Evolutionary conservation across 352 stramenopile genomes (phyloP).

Genomic region (Phytopythium kandeliae): DNA sequence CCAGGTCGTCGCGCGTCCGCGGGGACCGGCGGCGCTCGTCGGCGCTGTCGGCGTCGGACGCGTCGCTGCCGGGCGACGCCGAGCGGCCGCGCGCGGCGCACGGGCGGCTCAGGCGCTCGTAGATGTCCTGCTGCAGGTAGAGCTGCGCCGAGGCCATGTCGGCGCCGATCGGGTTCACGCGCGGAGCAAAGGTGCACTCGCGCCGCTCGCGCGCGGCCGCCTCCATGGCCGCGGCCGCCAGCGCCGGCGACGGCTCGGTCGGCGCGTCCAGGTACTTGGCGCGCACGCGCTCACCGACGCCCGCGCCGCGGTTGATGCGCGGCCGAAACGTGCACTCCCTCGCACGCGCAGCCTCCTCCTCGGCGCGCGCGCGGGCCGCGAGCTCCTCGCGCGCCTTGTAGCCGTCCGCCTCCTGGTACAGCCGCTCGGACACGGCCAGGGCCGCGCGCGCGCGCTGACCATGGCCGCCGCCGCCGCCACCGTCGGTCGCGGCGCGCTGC

Average conservation of each 20-base stretch:
- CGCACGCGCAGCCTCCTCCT: slow-evolving; percentile 67
- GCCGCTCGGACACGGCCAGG: slow-evolving; percentile 48
- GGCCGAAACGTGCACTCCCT: slow-evolving; percentile 74
- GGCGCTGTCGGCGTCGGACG: slow-evolving; percentile 21
- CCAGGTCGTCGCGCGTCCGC: slow-evolving; percentile 64
- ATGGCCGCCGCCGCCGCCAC: slow-evolving; percentile 8
- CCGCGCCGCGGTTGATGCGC: slow-evolving; percentile 41
- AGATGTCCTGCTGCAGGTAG: slow-evolving; percentile 84
- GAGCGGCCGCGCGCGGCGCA: slow-evolving; percentile 15
- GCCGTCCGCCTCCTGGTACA: slow-evolving; percentile 75
- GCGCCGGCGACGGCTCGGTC: slow-evolving; percentile 22
- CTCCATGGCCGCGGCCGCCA: slow-evolving; percentile 53
- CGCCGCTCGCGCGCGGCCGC: slow-evolving; percentile 53
- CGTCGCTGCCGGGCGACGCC: slow-evolving; percentile 16
- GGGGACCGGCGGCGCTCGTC: slow-evolving; percentile 8
- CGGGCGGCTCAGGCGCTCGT: slow-evolving; percentile 69
- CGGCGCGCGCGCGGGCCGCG: slow-evolving; percentile 46
- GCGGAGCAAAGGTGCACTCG: slow-evolving; percentile 74
- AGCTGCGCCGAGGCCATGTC: slow-evolving; percentile 82
- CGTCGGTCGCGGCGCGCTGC: slow-evolving; percentile 10
- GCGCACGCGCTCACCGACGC: slow-evolving; percentile 45
- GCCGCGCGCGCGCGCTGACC: slow-evolving; percentile 15
- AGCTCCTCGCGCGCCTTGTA: slow-evolving; percentile 72
- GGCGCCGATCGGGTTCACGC: slow-evolving; percentile 65
- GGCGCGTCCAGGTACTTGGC: slow-evolving; percentile 72